Percentiles rank a stretch among this genome's conserved stretches.
phyloP scores from a whole-genome alignment of 2,329 filamentous ascomycete species.

The Trichophaea hybrida region DNA sequence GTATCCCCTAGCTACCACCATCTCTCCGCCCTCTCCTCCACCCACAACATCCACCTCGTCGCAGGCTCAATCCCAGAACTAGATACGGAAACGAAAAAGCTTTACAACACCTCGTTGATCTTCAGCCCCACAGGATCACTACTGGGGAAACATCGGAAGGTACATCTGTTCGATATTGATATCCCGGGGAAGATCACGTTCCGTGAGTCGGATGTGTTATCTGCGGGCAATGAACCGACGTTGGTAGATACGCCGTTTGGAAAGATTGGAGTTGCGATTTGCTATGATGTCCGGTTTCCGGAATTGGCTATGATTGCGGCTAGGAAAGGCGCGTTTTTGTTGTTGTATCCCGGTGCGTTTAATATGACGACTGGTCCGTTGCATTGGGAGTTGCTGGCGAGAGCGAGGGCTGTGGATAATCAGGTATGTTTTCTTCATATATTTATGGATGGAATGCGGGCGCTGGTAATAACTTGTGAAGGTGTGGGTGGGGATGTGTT shows the following conservation, averaged over 20 bases:
- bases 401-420: constrained; percentile 79
- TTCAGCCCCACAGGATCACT: constrained; percentile 68
- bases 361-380: constrained; percentile 83
- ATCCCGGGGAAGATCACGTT: constrained; percentile 92
- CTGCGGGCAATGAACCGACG: constrained; percentile 70
- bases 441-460: too few relatives aligned
- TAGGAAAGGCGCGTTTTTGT: constrained; percentile 67
- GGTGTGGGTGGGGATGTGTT: constrained; percentile 61
- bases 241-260: constrained; percentile 76
- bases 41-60: constrained; percentile 66
- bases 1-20: constrained; percentile 76
- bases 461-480: too few relatives aligned
- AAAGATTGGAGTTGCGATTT: constrained; percentile 76
- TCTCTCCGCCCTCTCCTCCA: constrained; percentile 61
- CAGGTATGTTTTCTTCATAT: constrained; percentile 50
- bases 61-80: constrained; percentile 83
- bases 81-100: constrained; percentile 45
- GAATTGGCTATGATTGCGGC: constrained; percentile 84
- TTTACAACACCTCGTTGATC: constrained; percentile 82
- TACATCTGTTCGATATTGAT: constrained; percentile 94
- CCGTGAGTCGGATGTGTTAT: constrained; percentile 76
- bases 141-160: constrained; percentile 79
- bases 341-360: constrained; percentile 93
- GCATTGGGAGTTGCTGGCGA: constrained; percentile 76
- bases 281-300: constrained; percentile 95